These are phyloP conservation scores for Hyaloperonospora arabidopsidis DNA, from an alignment of 352 stramenopile species.

Conservation along the genomic window DNA sequence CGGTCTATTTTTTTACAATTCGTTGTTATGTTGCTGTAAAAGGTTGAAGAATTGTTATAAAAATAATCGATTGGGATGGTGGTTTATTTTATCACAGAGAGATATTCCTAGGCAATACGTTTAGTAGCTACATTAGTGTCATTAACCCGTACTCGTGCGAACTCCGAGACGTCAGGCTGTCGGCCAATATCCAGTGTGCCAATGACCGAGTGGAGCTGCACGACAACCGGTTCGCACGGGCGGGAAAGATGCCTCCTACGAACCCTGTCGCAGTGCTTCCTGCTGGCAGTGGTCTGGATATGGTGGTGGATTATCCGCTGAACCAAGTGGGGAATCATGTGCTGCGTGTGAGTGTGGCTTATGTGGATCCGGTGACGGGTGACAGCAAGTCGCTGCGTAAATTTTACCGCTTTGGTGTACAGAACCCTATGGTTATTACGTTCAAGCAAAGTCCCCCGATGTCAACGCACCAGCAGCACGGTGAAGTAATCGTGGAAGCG, in stretches of 20 bases:
- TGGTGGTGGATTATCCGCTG: conserved; percentile 88
- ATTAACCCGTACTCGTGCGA: conserved; percentile 85
- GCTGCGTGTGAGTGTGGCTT: conserved; percentile 71
- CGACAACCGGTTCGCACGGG: conserved; percentile 67
- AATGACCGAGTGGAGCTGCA: conserved; percentile 74
- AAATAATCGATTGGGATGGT: neutral
- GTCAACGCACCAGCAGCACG: conserved; percentile 20
- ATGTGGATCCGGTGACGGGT: conserved; percentile 61
- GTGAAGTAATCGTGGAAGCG: conserved; percentile 62
- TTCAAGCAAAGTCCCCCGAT: conserved; percentile 64
- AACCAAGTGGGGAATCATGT: conserved; percentile 85
- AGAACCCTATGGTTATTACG: conserved; percentile 83
- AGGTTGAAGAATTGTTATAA: neutral
- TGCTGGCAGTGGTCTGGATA: conserved; percentile 76
- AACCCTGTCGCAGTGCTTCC: conserved; percentile 73
- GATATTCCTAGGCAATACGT: conserved; percentile 89
- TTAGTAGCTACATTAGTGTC: conserved; percentile 90
- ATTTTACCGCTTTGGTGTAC: conserved; percentile 88
- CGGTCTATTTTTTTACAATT: neutral
- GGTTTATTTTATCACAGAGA: conserved; percentile 41
- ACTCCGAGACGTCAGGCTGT: conserved; percentile 65
- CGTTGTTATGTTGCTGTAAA: too few species aligned
- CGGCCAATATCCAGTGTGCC: conserved; percentile 81
- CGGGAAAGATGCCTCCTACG: conserved; percentile 49
- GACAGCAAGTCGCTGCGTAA: conserved; percentile 85